phyloP scores from a whole-genome alignment of 2,329 filamentous ascomycete species.

The Microdochium nivale region DNA sequence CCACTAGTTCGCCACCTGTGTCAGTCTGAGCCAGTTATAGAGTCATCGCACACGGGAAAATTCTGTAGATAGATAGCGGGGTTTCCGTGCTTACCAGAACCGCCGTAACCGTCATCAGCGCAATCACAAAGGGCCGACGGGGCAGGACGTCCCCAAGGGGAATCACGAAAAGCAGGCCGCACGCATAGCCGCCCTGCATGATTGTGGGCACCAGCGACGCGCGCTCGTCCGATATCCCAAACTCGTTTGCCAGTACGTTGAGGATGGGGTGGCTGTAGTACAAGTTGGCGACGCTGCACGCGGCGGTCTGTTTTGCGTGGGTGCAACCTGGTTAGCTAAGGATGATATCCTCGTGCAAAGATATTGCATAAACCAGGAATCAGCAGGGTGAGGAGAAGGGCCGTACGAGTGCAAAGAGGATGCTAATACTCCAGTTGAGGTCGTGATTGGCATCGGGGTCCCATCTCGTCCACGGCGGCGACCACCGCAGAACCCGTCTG shows the following conservation, averaged over 20 bases:
- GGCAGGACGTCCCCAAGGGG: slow-evolving; percentile 39
- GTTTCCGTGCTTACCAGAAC: slow-evolving; percentile 37
- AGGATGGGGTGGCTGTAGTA: slow-evolving; percentile 54
- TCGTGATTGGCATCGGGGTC: slow-evolving; percentile 1
- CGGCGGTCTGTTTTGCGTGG: slow-evolving; percentile 7
- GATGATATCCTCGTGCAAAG: neutral
- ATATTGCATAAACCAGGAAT: neutral
- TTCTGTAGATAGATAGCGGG: too few relatives aligned
- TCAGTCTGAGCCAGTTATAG: neutral
- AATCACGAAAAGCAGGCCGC: slow-evolving; percentile 48
- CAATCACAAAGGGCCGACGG: slow-evolving; percentile 48
- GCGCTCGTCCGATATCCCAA: slow-evolving; percentile 45
- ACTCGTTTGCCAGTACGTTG: slow-evolving; percentile 46
- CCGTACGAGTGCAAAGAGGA: slow-evolving; percentile 1
- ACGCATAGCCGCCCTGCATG: slow-evolving; percentile 53
- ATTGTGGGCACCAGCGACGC: slow-evolving; percentile 51
- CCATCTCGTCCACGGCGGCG: neutral
- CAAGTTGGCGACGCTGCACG: slow-evolving; percentile 49
- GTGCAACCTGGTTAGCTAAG: neutral
- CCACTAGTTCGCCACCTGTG: slow-evolving; percentile 32
- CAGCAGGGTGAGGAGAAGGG: neutral
- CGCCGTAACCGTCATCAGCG: slow-evolving; percentile 48
- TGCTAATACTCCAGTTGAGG: slow-evolving; percentile 1
- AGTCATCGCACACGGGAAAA: too few relatives aligned
- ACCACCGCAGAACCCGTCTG: neutral